Conservation (phyloP, 2,329 filamentous ascomycete species). For the Ophiostoma tasmaniense region DNA sequence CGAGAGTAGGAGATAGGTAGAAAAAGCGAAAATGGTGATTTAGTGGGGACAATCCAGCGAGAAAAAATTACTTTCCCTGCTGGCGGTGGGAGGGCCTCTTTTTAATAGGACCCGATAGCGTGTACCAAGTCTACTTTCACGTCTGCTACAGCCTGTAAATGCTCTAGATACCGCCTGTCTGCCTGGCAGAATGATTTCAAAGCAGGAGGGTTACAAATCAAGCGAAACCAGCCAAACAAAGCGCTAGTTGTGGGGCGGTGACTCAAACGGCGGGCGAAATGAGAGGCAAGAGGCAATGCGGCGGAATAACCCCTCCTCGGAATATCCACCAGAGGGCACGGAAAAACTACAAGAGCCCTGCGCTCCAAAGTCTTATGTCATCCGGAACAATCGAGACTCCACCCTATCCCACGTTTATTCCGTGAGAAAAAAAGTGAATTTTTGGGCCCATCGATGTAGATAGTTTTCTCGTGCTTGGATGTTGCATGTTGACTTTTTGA, state of each 20-base stretch:
- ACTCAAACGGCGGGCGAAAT: background rate
- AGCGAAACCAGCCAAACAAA: background rate
- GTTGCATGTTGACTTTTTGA: background rate
- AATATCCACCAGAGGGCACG: conserved; percentile 19
- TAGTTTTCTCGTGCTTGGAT: background rate
- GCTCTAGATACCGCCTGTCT: background rate
- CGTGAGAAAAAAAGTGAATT: background rate
- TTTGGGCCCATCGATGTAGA: background rate
- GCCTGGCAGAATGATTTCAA: conserved; percentile 7
- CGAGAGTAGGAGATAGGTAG: conserved; percentile 21
- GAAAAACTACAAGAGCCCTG: conserved; percentile 15
- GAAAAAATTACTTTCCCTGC: conserved; percentile 8
- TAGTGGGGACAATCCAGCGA: background rate
- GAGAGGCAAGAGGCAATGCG: background rate
- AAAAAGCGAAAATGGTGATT: conserved; percentile 13
- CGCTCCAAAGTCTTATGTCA: background rate
- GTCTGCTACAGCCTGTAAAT: too few relatives aligned
- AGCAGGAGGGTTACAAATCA: conserved; percentile 4
- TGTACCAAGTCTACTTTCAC: too few relatives aligned
- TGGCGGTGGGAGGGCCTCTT: background rate
- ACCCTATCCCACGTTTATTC: background rate
- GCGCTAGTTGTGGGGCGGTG: background rate
- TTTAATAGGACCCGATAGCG: too few relatives aligned
- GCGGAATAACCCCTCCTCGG: background rate
- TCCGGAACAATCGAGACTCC: background rate